Evolutionary conservation across 805 yeast genomes (phyloP).

Genomic region (Saccharomycopsis oosterbeekiorum): DNA sequence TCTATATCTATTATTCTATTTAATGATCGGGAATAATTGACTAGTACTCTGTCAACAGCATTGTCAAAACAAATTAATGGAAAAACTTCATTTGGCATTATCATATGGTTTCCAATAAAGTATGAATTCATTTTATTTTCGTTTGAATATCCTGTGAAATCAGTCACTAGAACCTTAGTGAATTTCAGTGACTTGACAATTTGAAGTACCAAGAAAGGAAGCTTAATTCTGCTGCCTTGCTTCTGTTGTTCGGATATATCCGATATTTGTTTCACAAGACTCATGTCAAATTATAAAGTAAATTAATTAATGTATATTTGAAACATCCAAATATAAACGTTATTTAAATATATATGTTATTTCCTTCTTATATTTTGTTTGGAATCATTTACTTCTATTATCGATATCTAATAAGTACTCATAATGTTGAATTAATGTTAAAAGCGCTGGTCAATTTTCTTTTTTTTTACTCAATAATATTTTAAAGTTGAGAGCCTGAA

Average conservation of each 20-base stretch:
- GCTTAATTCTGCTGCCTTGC: background rate
- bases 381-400: no score
- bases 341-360: no score
- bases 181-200: background rate
- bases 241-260: background rate
- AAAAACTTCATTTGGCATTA: background rate
- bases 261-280: background rate
- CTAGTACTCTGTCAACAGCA: background rate
- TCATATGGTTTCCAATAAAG: background rate
- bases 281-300: background rate
- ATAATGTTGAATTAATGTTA: no score
- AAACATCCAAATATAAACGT: no score
- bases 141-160: background rate
- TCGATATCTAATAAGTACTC: no score
- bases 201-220: background rate
- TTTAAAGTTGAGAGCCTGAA: no score
- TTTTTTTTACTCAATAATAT: background rate
- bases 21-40: background rate
- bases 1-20: background rate
- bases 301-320: no score
- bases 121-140: background rate
- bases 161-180: background rate
- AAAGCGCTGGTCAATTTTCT: background rate
- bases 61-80: background rate
- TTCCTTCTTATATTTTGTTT: background rate